Base-by-base conservation (phyloP, 2,329 filamentous ascomycete species). In the Aspergillus versicolor region DNA sequence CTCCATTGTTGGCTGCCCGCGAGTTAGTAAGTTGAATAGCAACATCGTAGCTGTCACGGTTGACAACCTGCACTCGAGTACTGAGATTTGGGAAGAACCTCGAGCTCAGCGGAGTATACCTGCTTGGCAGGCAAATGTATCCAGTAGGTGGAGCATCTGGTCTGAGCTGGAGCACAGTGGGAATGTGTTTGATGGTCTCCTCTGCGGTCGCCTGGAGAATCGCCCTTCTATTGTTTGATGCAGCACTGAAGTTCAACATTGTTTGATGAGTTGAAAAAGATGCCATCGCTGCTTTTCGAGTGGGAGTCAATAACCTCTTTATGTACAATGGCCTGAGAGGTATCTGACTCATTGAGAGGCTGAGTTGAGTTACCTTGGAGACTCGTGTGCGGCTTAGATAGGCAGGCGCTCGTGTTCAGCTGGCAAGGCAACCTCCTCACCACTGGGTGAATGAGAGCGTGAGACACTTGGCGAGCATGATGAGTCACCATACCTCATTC, bases 21-120 rank as follows among this genome's bases (percentile, higher is more conserved):
- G 64, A 60, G 30, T 64, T 59, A 22, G 70, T 58, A 40, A 80
- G 64, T 4, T 63, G 65, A 43, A 85, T 74, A 6, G 84, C 85
- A 2, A 79, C 81, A 63, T 86, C 82, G 62, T 85, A 79, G 0
- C 81, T 81, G 63, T 88, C 86, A 17, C 78, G 76, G 63, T 85
- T 80, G 54, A 85, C 63, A 38, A 88, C 80, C 51, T 72, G 74
- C 62, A 88, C 70, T 37, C 66, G 65, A 15, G 73, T 72, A 19
- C 52, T 64, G 56, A 68, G 63, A 40, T 63, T 66, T 1, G 84
- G 83, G 58, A 80, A 83, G 43, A 75, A 70, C 3, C 65, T 61
- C 1, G 69, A 56, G 17, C 75, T 67, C 12, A 86, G 75, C 0
- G 66, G 67, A 5, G 75, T 71, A 2, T 79, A 68, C 6, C 67